phyloP scores from a whole-genome alignment of 257 asterid genomes.

The Capsicum rhomboideum region DNA sequence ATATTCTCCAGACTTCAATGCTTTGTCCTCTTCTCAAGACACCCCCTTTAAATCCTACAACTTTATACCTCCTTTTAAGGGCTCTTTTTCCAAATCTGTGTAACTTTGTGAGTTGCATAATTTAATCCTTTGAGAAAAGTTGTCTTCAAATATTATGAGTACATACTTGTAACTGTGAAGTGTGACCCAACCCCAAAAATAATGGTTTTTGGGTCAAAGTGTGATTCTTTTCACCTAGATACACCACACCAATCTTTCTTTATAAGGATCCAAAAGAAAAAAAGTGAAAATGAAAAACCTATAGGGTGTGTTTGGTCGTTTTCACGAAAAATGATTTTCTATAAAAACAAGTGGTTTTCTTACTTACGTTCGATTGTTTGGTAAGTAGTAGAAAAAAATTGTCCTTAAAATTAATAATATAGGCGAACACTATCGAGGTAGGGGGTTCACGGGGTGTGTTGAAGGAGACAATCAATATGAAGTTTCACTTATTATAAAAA shows the following conservation, averaged over 20 bases:
- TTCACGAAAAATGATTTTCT: background rate
- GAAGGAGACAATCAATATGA: background rate
- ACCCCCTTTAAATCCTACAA: conserved; percentile 42
- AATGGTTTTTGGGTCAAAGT: conserved; percentile 1
- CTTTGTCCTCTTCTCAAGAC: conserved; percentile 54
- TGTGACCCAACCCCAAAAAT: conserved; percentile 13
- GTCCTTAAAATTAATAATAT: background rate
- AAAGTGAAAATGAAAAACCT: background rate
- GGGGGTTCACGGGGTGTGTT: background rate
- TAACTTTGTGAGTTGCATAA: conserved; percentile 31
- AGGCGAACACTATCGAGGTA: background rate
- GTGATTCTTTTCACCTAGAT: conserved; percentile 21
- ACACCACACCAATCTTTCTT: conserved; percentile 2
- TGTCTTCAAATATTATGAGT: conserved; percentile 4
- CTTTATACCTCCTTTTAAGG: conserved; percentile 70
- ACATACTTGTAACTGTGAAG: background rate
- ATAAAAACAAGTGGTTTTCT: background rate
- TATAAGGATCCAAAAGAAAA: background rate
- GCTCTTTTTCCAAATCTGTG: conserved; percentile 32
- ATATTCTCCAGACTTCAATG: conserved; percentile 38
- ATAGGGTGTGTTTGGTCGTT: background rate
- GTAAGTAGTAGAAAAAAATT: background rate
- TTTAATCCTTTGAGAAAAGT: conserved; percentile 1
- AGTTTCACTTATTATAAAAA: background rate
- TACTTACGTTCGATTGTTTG: background rate